Conservation (phyloP, 2,329 filamentous ascomycete species). For the Westerdykella sp. region DNA sequence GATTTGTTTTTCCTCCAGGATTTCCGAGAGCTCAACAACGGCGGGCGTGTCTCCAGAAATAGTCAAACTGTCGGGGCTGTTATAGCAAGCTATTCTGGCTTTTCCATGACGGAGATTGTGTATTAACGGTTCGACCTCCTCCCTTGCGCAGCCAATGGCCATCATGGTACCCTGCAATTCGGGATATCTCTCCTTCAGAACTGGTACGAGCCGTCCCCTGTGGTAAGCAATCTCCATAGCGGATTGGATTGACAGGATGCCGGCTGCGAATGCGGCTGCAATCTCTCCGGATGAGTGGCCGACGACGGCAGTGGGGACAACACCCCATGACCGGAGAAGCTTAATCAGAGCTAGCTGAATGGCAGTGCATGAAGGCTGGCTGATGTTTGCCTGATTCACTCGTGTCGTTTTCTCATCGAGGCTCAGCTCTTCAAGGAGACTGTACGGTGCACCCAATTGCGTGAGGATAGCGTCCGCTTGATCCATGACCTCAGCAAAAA, state of each 20-base stretch:
- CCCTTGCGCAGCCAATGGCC: slow-evolving; percentile 15
- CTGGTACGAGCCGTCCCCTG: slow-evolving; percentile 16
- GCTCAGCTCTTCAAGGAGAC: slow-evolving; percentile 12
- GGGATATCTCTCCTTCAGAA: slow-evolving; percentile 15
- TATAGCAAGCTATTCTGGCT: slow-evolving; percentile 27
- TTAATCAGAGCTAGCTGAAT: slow-evolving; percentile 25
- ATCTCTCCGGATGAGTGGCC: slow-evolving; percentile 31
- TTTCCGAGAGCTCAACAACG: slow-evolving; percentile 29
- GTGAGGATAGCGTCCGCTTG: slow-evolving; percentile 6
- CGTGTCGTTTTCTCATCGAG: slow-evolving; percentile 14
- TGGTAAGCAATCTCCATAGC: slow-evolving; percentile 25
- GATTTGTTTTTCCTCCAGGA: slow-evolving; percentile 34
- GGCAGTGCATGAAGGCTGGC: slow-evolving; percentile 25
- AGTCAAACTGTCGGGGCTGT: slow-evolving; percentile 40
- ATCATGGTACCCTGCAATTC: slow-evolving; percentile 17
- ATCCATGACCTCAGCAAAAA: slow-evolving; percentile 1
- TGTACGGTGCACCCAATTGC: slow-evolving; percentile 9
- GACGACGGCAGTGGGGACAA: slow-evolving; percentile 17
- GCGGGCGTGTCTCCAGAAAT: slow-evolving; percentile 42
- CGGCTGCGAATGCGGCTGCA: slow-evolving; percentile 24
- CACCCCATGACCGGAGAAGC: slow-evolving; percentile 20
- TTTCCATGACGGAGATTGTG: slow-evolving; percentile 5
- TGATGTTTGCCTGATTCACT: slow-evolving; percentile 17
- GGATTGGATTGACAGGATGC: slow-evolving; percentile 12
- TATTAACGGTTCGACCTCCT: slow-evolving; percentile 12